Conservation (phyloP, 2,329 filamentous ascomycete genomes). For the Sclerotinia borealis region DNA sequence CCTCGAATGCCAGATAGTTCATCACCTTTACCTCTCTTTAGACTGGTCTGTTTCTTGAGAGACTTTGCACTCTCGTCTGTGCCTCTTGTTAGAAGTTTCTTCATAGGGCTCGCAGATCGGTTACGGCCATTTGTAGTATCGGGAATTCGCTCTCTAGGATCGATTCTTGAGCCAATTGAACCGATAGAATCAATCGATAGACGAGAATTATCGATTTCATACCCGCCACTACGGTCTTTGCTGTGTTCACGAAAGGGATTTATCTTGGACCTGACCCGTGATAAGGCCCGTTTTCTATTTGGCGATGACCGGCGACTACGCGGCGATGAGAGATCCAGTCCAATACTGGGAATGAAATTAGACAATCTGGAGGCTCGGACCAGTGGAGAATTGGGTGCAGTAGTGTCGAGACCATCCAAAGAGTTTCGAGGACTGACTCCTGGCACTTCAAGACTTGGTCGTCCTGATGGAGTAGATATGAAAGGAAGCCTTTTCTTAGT, state of each 20-base stretch:
- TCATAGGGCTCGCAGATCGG: constrained; percentile 36
- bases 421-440: constrained; percentile 34
- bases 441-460: constrained; percentile 45
- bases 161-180: constrained; percentile 4
- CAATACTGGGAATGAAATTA: constrained; percentile 47
- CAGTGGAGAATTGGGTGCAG: constrained; percentile 32
- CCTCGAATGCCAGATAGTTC: constrained; percentile 56
- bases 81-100: constrained; percentile 34
- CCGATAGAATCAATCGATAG: constrained; percentile 9
- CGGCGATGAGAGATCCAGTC: constrained; percentile 56
- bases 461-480: constrained; percentile 21
- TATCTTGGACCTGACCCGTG: constrained; percentile 37
- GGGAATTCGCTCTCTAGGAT: constrained; percentile 25
- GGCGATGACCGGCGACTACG: constrained; percentile 60
- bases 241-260: constrained; percentile 31
- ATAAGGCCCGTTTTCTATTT: constrained; percentile 47
- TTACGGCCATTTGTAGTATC: constrained; percentile 16
- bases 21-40: constrained; percentile 39
- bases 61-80: constrained; percentile 44
- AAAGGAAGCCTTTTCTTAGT: constrained; percentile 19
- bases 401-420: constrained; percentile 40
- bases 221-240: constrained; percentile 47
- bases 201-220: constrained; percentile 21
- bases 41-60: constrained; percentile 44
- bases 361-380: constrained; percentile 18